These are phyloP conservation scores for Lactarius psammicola DNA, from an alignment of 768 basidiomycete genomes.

Conservation along the genomic window DNA sequence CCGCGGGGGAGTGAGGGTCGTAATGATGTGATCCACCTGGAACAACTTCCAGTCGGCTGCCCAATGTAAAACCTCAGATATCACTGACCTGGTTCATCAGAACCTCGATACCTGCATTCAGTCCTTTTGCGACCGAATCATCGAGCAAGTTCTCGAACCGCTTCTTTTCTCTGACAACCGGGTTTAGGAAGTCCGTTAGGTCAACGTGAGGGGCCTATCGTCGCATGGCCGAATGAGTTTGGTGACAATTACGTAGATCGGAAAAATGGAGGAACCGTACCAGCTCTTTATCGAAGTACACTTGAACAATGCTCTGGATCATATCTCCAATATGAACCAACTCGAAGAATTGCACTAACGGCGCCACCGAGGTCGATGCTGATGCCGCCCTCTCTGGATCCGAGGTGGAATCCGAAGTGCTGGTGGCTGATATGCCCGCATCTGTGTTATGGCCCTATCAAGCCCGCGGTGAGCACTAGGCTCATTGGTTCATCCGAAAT, in stretches of 20 bases:
- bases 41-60: constrained; percentile 4
- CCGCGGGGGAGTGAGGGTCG: constrained; percentile 73
- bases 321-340: constrained; percentile 96
- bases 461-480: neutral
- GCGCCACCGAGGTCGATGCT: constrained; percentile 57
- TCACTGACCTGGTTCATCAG: constrained; percentile 83
- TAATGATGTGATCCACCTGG: constrained; percentile 91
- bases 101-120: constrained; percentile 95
- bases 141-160: constrained; percentile 90
- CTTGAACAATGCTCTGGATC: constrained; percentile 96
- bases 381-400: constrained; percentile 54
- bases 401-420: constrained; percentile 54
- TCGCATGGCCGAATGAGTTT: neutral
- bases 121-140: constrained; percentile 87
- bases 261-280: constrained; percentile 41
- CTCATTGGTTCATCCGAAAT: neutral
- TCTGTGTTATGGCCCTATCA: constrained; percentile 79
- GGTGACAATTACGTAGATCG: constrained; percentile 1
- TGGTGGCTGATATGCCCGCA: constrained; percentile 85
- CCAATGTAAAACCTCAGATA: neutral
- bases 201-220: constrained; percentile 82
- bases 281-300: constrained; percentile 96
- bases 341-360: constrained; percentile 95
- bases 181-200: constrained; percentile 88
- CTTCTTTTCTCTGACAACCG: constrained; percentile 95